Base-by-base conservation (phyloP, 208 protist genomes). In the Leishmania gerbilli region DNA sequence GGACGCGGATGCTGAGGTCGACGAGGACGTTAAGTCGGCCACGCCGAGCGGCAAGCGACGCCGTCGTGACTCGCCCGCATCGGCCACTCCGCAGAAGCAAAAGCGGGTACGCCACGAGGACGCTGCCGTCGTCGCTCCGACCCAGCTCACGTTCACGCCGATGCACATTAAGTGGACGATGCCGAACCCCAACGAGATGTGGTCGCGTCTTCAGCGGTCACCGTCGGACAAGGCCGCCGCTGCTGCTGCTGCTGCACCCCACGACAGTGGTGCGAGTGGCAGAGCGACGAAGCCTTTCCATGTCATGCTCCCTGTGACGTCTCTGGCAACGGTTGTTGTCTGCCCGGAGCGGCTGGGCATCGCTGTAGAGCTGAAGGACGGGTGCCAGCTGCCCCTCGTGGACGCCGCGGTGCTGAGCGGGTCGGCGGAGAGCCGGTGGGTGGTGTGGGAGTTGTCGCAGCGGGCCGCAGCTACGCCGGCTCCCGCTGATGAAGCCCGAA, bases 151-250 rank as follows among this genome's bases (percentile, higher is more conserved):
- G 31, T 92, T 94, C 76, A 93, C 92, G 17, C 51, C 72, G 3
- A 88, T 88, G 24, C 91, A 97, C 76, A 88, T 90, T 83, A 89
- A 90, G 56, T 97, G 93, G 92, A 80, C 65, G 9, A 93, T 95
- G 91, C 74, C 86, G 34, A 84, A 86, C 67, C 84, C 80, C 1
- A 86, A 82, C 53, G 74, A 67, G 3, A 65, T 83, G 6, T 56
- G 64, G 34, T 40, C 42, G 67, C 58, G 34, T 40, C 77, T 82
- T 56, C 42, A 71, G 24, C 76, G 65, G 27, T 74, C 71, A 1
- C 27, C 3, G 58, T 21, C 47, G 24, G 34, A 17, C 4, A 27
- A 42, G 62, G 42, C 31, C 21, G 72, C 40, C 40, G 40, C 40
- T 40, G 69, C 45, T 60, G 24, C 13, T 49, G 1, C 27, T 47